These are phyloP conservation scores for Allomyces macrogynus DNA, from an alignment of 192 early-diverging fungal species.

Conservation along the genomic window DNA sequence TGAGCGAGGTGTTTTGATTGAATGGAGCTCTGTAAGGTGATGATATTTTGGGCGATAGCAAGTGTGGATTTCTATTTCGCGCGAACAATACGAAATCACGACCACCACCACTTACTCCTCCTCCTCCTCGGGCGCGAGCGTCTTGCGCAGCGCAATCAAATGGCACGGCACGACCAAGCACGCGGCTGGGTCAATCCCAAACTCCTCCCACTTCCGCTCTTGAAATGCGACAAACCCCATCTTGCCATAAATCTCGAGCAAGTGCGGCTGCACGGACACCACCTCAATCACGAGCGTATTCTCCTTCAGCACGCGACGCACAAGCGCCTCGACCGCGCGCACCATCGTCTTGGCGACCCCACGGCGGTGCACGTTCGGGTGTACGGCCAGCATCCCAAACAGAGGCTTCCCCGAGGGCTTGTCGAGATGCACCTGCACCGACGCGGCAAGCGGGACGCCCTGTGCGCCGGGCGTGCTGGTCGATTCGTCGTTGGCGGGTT, in stretches of 20 bases:
- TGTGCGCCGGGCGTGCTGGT: background rate
- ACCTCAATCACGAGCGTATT: background rate
- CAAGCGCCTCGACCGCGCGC: background rate
- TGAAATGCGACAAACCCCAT: background rate
- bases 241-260: background rate
- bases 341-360: background rate
- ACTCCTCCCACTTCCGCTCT: background rate
- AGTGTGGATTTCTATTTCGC: no score
- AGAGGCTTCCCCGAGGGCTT: background rate
- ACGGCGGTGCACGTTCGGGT: background rate
- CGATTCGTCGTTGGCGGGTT: background rate
- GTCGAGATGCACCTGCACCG: background rate
- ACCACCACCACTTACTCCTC: background rate
- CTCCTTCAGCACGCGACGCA: background rate
- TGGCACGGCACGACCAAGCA: background rate
- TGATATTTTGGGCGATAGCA: no score
- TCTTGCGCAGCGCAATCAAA: background rate
- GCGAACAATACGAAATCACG: no score
- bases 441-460: background rate
- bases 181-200: background rate
- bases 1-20: no score
- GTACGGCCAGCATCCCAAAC: background rate
- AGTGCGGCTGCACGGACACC: background rate
- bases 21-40: no score
- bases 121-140: background rate